Conservation (phyloP, 2,329 filamentous ascomycete genomes). For the Fusarium foetens region DNA sequence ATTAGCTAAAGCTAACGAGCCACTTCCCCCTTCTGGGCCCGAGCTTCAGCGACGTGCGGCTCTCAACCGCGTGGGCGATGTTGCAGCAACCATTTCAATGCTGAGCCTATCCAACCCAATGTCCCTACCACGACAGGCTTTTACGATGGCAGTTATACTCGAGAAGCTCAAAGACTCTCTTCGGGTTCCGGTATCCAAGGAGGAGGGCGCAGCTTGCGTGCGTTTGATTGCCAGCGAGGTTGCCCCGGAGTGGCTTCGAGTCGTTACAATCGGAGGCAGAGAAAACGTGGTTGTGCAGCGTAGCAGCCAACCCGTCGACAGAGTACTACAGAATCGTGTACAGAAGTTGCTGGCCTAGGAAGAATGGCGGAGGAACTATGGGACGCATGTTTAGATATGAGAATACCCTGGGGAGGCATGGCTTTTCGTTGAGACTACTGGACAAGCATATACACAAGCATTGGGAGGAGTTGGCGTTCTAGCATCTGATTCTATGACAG, state of each 20-base stretch:
- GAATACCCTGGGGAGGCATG: conserved; percentile 32
- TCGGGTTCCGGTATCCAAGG: conserved; percentile 62
- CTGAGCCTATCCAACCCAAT: conserved; percentile 64
- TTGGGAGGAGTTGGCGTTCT: conserved; percentile 33
- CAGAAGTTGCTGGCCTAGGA: conserved; percentile 47
- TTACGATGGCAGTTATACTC: conserved; percentile 70
- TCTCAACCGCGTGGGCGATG: conserved; percentile 73
- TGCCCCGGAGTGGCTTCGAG: conserved; percentile 65
- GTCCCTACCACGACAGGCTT: conserved; percentile 68
- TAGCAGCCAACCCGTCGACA: conserved; percentile 53
- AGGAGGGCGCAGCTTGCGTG: conserved; percentile 63
- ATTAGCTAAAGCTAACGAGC: conserved; percentile 64
- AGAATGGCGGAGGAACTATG: not conserved
- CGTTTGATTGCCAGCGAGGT: conserved; percentile 64
- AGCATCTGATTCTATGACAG: conserved; percentile 14
- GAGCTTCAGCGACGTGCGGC: conserved; percentile 72
- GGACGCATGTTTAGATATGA: conserved; percentile 13
- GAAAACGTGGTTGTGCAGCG: conserved; percentile 68
- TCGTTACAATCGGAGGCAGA: conserved; percentile 62
- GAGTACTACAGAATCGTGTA: conserved; percentile 52
- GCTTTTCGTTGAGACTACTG: conserved; percentile 7
- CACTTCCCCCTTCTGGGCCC: conserved; percentile 64
- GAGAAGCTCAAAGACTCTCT: conserved; percentile 76
- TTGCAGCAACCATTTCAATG: conserved; percentile 74
- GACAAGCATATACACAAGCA: conserved; percentile 33